These are phyloP conservation scores for Apiospora koreana DNA, from an alignment of 2,329 filamentous ascomycete genomes.

Conservation along the genomic window DNA sequence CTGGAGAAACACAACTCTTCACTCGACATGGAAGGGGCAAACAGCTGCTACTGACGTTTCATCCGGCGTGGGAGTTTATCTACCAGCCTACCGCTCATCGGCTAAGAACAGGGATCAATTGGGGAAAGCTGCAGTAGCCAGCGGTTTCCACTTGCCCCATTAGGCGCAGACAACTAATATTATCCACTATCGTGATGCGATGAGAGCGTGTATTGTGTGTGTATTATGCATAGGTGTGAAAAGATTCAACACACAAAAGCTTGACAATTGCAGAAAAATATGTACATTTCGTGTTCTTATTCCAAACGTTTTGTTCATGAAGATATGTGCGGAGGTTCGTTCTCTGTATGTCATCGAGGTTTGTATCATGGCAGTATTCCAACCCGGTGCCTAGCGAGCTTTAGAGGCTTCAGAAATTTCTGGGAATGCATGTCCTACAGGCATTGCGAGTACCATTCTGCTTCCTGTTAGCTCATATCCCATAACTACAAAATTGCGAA, in stretches of 20 bases:
- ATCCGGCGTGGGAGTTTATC: not conserved
- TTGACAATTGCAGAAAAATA: not conserved
- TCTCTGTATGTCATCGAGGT: not conserved
- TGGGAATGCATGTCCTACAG: not conserved
- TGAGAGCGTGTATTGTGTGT: not conserved
- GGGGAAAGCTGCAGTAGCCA: not conserved
- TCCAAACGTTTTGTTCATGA: not conserved
- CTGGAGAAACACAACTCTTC: not conserved
- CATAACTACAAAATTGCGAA: not conserved
- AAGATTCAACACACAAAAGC: not conserved
- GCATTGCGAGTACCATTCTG: conserved; percentile 9
- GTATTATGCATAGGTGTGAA: too few relatives aligned
- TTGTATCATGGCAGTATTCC: not conserved
- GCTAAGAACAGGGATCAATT: not conserved
- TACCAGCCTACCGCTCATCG: not conserved
- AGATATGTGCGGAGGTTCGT: not conserved
- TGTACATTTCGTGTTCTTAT: not conserved
- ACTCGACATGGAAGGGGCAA: not conserved
- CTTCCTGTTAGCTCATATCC: not conserved
- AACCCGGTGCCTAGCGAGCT: not conserved
- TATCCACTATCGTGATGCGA: not conserved
- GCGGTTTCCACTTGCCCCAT: conserved; percentile 1
- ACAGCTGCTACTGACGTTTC: not conserved
- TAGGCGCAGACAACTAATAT: not conserved
- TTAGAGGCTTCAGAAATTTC: not conserved